Conservation (phyloP, 1,284 basidiomycete species). For the Moesziomyces globuligerus region DNA sequence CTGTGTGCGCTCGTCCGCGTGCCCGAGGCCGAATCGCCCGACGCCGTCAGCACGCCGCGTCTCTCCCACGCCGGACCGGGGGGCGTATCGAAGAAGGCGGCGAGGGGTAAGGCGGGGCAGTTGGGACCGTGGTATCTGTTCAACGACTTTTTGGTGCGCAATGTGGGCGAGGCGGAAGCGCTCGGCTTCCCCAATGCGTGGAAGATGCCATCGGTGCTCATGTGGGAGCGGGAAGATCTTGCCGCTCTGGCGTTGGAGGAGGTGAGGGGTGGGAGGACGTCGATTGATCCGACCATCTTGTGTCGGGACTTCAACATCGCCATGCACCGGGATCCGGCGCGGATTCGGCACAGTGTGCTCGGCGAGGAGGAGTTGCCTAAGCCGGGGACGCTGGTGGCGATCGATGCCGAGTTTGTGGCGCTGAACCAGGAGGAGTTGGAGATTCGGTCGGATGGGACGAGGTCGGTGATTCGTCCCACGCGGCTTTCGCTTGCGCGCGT, state of each 20-base stretch:
- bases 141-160: slow-evolving; percentile 93
- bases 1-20: slow-evolving; percentile 90
- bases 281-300: slow-evolving; percentile 72
- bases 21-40: slow-evolving; percentile 69
- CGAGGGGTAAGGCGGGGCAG: slow-evolving; percentile 19
- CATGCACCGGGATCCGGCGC: slow-evolving; percentile 75
- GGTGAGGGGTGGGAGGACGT: slow-evolving; percentile 36
- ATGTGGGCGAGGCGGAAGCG: slow-evolving; percentile 84
- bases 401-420: slow-evolving; percentile 97
- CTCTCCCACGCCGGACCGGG: slow-evolving; percentile 4
- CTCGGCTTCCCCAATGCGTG: slow-evolving; percentile 83
- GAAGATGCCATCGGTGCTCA: slow-evolving; percentile 93
- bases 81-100: slow-evolving; percentile 25
- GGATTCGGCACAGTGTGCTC: slow-evolving; percentile 82
- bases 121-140: slow-evolving; percentile 82
- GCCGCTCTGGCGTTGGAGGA: slow-evolving; percentile 23
- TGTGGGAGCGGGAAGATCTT: slow-evolving; percentile 82
- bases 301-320: slow-evolving; percentile 81
- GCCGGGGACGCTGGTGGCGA: slow-evolving; percentile 84
- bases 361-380: slow-evolving; percentile 82
- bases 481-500: slow-evolving; percentile 92
- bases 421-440: slow-evolving; percentile 97
- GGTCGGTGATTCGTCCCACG: slow-evolving; percentile 89
- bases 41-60: slow-evolving; percentile 10
- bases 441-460: slow-evolving; percentile 91